Evolutionary conservation across 768 basidiomycete genomes (phyloP).

Genomic region (Termitomyces sp.): DNA sequence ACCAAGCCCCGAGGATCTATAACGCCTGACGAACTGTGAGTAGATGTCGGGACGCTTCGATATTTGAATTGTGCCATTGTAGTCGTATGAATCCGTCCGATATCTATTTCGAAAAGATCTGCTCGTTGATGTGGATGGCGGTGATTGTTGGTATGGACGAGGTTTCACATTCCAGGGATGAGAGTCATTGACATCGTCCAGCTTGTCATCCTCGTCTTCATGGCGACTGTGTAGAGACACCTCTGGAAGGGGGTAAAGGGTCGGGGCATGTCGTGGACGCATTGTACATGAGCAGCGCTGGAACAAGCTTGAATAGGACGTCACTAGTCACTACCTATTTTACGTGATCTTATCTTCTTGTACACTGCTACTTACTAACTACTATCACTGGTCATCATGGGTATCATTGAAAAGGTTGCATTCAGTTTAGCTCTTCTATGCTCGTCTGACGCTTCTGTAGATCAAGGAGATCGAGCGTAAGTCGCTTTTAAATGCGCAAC

Average conservation of each 20-base stretch:
- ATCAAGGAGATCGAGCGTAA: constrained; percentile 95
- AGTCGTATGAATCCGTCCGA: constrained; percentile 15
- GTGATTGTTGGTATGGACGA: constrained; percentile 28
- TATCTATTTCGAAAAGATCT: constrained; percentile 23
- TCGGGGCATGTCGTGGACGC: constrained; percentile 59
- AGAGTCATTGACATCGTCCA: constrained; percentile 36
- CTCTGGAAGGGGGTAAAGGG: constrained; percentile 59
- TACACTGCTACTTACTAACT: background rate
- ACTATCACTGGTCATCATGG: constrained; percentile 63
- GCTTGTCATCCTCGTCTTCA: constrained; percentile 44
- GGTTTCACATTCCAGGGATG: constrained; percentile 28
- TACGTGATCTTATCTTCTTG: constrained; percentile 9
- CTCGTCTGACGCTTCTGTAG: constrained; percentile 29
- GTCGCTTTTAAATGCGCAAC: constrained; percentile 16
- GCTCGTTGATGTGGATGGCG: constrained; percentile 22
- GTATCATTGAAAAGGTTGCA: constrained; percentile 82
- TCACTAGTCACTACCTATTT: background rate
- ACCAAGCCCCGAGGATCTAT: constrained; percentile 55
- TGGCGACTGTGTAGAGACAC: constrained; percentile 33
- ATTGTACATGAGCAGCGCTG: constrained; percentile 13
- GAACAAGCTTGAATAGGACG: constrained; percentile 1
- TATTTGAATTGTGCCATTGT: constrained; percentile 8
- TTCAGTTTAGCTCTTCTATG: background rate
- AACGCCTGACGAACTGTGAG: constrained; percentile 74
- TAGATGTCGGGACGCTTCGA: constrained; percentile 55